Base-by-base conservation (phyloP, 139 green algal genomes). In the Tetradesmus obliquus region DNA sequence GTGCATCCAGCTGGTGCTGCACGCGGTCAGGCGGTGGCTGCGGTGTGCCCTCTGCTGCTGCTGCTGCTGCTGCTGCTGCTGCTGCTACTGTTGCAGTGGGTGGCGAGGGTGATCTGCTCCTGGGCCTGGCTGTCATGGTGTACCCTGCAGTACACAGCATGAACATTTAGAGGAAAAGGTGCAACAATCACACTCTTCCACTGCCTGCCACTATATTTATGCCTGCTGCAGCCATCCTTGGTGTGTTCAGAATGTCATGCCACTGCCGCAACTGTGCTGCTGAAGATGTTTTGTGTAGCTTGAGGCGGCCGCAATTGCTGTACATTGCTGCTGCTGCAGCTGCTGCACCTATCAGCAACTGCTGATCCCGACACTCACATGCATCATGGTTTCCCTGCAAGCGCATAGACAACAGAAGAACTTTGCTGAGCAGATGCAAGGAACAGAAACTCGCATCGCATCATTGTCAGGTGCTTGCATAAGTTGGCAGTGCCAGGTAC, bases 1-100 rank as follows among this genome's bases (percentile, higher is more conserved):
- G 93, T n/a, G 83, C 89, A 62, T 93, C 81, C 81, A 97, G 93
- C 93, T 97, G 95, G 55, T 66, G 62, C 82, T 92, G 55, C 20
- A 94, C 94, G 79, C 79, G 55, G 6, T 84, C 86, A 54, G 85
- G 85, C 20, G 55, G 19, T 17, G 76, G 15, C 32, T 24, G 58
- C n/a, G 12, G 76, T 32, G 15, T 22, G 9, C 32, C 81, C 53
- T 22, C 60, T 17, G 10, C 32, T 91, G 90, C 55, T 53, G n/a
- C 13, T 84, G 83, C 72, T 55, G 79, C 58, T 66, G 88, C 58
- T 55, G 57, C 55, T 55, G 24, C 53, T 17, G 20, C 5, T 22
- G 32, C 45, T 17, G 20, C 5, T 22, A 19, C 45, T 74, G 72
- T 32, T 71, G 32, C 8, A 45, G 55, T 22, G 45, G 24, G 17